Evolutionary conservation across 208 protist species (phyloP).

Genomic region (Crithidia brevicula): DNA sequence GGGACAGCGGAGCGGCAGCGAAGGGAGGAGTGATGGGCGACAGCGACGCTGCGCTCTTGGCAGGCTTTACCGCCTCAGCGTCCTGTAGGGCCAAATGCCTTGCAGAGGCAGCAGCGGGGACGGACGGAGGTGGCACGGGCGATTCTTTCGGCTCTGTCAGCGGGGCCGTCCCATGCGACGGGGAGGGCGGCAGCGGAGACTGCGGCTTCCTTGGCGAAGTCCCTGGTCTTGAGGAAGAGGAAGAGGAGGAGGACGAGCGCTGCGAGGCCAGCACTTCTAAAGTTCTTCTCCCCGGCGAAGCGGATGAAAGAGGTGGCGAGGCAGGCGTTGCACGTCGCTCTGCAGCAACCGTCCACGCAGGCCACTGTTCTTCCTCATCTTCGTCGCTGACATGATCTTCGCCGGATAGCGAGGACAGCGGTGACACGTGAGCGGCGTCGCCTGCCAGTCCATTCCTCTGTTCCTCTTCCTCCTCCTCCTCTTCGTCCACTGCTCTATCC

Average conservation of each 20-base stretch:
- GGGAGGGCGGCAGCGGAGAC: neutral
- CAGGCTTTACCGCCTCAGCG: neutral
- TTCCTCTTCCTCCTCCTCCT: neutral
- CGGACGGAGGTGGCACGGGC: too few species aligned
- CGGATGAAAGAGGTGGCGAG: neutral
- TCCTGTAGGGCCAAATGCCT: too few species aligned
- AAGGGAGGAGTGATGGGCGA: constrained; percentile 3
- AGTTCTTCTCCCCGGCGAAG: neutral
- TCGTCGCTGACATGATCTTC: neutral
- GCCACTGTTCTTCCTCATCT: constrained; percentile 2
- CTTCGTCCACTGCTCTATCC: neutral
- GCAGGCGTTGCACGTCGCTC: too few species aligned
- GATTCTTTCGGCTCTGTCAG: too few species aligned
- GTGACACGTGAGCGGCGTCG: neutral
- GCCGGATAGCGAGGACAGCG: too few species aligned
- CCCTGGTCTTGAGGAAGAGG: neutral
- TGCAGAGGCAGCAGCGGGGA: too few species aligned
- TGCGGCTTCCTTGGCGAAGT: neutral
- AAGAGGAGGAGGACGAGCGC: constrained; percentile 1
- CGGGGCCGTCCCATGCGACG: too few species aligned
- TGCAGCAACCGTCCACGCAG: too few species aligned
- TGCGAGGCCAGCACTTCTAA: constrained; percentile 9
- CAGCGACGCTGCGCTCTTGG: neutral
- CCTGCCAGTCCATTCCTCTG: too few species aligned
- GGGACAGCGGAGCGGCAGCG: neutral